phyloP scores from a whole-genome alignment of 1,284 basidiomycete species.

The Papiliotrema flavescens region DNA sequence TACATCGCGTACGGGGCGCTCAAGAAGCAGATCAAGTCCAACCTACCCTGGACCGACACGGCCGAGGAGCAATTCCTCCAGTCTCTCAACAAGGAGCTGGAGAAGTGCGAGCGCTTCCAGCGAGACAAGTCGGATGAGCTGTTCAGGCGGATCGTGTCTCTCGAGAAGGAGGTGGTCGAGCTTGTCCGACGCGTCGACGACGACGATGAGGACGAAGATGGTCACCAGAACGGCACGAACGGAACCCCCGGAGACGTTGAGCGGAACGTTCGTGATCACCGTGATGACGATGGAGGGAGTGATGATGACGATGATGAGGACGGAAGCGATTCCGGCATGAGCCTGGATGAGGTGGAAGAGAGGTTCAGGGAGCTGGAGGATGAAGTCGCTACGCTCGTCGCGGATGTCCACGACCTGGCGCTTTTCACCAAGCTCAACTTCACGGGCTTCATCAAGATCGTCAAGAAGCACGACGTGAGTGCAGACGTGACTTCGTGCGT shows the following conservation, averaged over 20 bases:
- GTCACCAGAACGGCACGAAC: slow-evolving; percentile 46
- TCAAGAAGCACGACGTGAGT: slow-evolving; percentile 82
- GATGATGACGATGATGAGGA: slow-evolving; percentile 62
- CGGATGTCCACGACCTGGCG: slow-evolving; percentile 96
- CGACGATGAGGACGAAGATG: slow-evolving; percentile 52
- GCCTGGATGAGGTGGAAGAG: slow-evolving; percentile 75
- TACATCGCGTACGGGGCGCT: slow-evolving; percentile 86
- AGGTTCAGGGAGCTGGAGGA: slow-evolving; percentile 88
- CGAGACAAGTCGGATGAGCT: slow-evolving; percentile 85
- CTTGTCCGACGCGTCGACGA: slow-evolving; percentile 57
- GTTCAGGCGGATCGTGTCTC: slow-evolving; percentile 69
- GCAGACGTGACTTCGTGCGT: neutral
- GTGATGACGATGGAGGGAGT: slow-evolving; percentile 56
- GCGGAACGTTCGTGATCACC: slow-evolving; percentile 51
- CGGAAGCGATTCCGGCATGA: slow-evolving; percentile 50
- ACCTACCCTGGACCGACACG: slow-evolving; percentile 61
- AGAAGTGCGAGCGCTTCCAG: slow-evolving; percentile 96
- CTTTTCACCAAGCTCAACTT: slow-evolving; percentile 93
- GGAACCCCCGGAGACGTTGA: slow-evolving; percentile 33
- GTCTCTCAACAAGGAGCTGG: slow-evolving; percentile 80
- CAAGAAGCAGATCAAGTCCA: slow-evolving; percentile 78
- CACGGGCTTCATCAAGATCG: slow-evolving; percentile 98
- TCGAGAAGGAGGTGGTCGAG: slow-evolving; percentile 71
- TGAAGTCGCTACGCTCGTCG: slow-evolving; percentile 91
- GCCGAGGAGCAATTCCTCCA: slow-evolving; percentile 78